Conservation (phyloP, 192 early-diverging fungal species). For the Rhizophagus sp. region DNA sequence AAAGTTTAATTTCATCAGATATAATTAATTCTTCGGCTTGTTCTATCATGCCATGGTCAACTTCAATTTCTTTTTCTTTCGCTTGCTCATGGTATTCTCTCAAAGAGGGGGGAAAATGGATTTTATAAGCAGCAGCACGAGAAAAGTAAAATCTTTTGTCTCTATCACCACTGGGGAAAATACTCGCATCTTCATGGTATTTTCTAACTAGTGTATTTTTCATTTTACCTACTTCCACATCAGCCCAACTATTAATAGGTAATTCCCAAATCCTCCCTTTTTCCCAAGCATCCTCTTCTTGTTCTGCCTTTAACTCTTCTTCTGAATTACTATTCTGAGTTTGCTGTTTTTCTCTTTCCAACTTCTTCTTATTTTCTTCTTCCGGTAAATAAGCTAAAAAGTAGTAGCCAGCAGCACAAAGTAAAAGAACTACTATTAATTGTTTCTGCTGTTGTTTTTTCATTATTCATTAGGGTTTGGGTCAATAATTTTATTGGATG, state of each 20-base stretch:
- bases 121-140: conserved; percentile 5
- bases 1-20: background rate
- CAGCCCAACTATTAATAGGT: background rate
- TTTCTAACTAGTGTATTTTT: background rate
- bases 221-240: background rate
- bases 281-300: background rate
- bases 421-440: background rate
- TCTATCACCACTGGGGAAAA: background rate
- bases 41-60: background rate
- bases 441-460: conserved; percentile 13
- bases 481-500: no score
- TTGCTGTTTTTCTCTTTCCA: background rate
- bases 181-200: background rate
- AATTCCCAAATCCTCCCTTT: conserved; percentile 22
- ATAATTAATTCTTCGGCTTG: background rate
- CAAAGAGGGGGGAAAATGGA: conserved; percentile 5
- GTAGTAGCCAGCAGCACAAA: background rate
- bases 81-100: background rate
- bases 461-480: background rate
- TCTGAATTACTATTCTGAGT: background rate
- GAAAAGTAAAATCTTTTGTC: conserved; percentile 1
- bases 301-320: background rate
- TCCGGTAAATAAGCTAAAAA: conserved; percentile 14
- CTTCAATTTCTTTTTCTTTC: background rate
- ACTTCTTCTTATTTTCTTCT: conserved; percentile 17